A percentile compares a stretch with the other conserved stretches of the same genome.
phyloP scores from a whole-genome alignment of 2,329 filamentous ascomycete species.

The Colletotrichum gloeosporioides region DNA sequence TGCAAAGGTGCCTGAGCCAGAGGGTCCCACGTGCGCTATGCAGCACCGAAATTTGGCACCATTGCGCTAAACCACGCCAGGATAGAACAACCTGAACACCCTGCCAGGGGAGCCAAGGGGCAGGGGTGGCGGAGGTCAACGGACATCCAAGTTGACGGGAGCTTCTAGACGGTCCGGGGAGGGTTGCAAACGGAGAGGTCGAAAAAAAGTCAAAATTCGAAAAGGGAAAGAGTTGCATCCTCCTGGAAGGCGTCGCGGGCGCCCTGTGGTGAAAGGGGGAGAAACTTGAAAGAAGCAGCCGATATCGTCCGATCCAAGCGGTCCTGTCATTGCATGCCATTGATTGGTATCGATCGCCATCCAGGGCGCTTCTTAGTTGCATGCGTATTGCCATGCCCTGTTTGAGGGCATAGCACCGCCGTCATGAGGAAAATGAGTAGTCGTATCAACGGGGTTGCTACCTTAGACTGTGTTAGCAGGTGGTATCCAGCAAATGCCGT shows the following conservation, averaged over 20 bases:
- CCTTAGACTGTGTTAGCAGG: constrained; percentile 3
- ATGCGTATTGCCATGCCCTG: not conserved
- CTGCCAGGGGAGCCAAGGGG: constrained; percentile 1
- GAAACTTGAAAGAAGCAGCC: not conserved
- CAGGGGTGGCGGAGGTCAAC: constrained; percentile 3
- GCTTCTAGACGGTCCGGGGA: constrained; percentile 13
- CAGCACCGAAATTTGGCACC: constrained; percentile 18
- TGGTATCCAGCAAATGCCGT: not conserved
- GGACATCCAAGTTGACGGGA: not conserved
- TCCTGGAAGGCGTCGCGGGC: not conserved
- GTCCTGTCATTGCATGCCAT: not conserved
- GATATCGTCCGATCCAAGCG: not conserved
- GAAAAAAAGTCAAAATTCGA: constrained; percentile 15
- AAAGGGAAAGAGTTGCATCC: constrained; percentile 15
- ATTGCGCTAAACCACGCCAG: constrained; percentile 6
- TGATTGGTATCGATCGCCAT: constrained; percentile 6
- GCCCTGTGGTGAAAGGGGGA: constrained; percentile 2
- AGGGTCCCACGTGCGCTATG: constrained; percentile 18
- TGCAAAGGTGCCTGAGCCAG: constrained; percentile 19
- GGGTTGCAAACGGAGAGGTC: constrained; percentile 12
- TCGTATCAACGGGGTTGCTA: not conserved
- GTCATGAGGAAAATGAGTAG: not conserved
- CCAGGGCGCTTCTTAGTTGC: not conserved
- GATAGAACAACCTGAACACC: not conserved
- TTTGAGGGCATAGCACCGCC: not conserved